Percentiles rank a stretch among this genome's conserved stretches.
phyloP scores from a whole-genome alignment of 2,329 filamentous ascomycete genomes.

The Fusarium equiseti region DNA sequence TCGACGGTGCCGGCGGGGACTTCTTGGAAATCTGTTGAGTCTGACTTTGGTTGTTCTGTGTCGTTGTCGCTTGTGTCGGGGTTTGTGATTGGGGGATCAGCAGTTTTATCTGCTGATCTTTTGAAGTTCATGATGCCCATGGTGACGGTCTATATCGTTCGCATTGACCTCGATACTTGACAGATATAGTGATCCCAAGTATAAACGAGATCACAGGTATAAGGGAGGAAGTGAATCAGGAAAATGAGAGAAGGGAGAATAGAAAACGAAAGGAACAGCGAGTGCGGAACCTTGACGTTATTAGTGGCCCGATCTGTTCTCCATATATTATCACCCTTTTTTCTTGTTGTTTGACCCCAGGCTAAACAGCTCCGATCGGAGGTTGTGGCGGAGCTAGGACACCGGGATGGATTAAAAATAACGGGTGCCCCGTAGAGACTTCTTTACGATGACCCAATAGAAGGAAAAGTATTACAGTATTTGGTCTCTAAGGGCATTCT shows the following conservation, averaged over 20 bases:
- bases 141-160: neutral
- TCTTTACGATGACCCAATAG: constrained; percentile 10
- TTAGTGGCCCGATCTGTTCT: constrained; percentile 28
- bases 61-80: too few species aligned
- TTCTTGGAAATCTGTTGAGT: constrained; percentile 31
- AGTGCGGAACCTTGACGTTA: constrained; percentile 28
- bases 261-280: constrained; percentile 7
- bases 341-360: constrained; percentile 23
- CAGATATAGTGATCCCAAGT: too few species aligned
- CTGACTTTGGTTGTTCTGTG: constrained; percentile 24
- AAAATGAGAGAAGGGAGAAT: neutral
- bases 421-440: neutral
- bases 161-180: neutral
- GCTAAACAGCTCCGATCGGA: constrained; percentile 38
- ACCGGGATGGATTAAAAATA: neutral
- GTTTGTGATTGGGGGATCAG: constrained; percentile 14
- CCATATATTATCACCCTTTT: constrained; percentile 40
- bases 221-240: neutral
- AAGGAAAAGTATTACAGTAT: constrained; percentile 10
- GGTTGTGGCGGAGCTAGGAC: constrained; percentile 35
- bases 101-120: constrained; percentile 14
- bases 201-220: neutral
- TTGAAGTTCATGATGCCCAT: constrained; percentile 38
- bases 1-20: constrained; percentile 31
- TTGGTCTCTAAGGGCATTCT: too few species aligned